phyloP scores from a whole-genome alignment of 2,329 filamentous ascomycete species.

The Monosporascus sp. region DNA sequence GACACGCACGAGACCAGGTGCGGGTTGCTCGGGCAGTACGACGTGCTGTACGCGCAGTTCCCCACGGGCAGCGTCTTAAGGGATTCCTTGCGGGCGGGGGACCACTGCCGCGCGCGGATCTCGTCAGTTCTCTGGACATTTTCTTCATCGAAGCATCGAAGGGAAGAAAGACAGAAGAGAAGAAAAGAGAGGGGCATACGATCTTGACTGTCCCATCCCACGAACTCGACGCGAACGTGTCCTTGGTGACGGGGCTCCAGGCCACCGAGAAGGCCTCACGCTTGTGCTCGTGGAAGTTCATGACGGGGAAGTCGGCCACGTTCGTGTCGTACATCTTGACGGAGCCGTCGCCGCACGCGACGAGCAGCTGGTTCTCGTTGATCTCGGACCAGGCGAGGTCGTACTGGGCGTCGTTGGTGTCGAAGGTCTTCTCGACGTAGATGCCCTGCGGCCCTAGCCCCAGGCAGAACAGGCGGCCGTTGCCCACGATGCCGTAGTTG shows the following conservation, averaged over 20 bases:
- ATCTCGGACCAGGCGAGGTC: slow-evolving; percentile 93
- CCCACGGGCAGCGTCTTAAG: slow-evolving; percentile 85
- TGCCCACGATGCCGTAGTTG: slow-evolving; percentile 96
- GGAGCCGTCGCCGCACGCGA: slow-evolving; percentile 86
- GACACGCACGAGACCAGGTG: slow-evolving; percentile 81
- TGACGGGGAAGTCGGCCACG: slow-evolving; percentile 75
- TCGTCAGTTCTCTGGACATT: neutral
- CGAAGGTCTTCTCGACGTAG: slow-evolving; percentile 81
- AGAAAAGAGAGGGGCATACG: slow-evolving; percentile 33
- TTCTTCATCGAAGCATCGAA: no score
- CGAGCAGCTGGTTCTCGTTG: slow-evolving; percentile 89
- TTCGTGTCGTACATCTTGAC: slow-evolving; percentile 89
- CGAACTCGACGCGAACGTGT: slow-evolving; percentile 82
- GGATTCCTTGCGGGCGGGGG: slow-evolving; percentile 68
- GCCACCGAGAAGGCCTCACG: slow-evolving; percentile 87
- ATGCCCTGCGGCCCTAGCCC: slow-evolving; percentile 80
- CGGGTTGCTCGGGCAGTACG: slow-evolving; percentile 84
- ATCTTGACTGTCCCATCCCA: slow-evolving; percentile 98
- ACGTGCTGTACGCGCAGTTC: slow-evolving; percentile 88
- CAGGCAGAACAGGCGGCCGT: slow-evolving; percentile 82
- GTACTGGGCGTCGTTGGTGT: slow-evolving; percentile 95
- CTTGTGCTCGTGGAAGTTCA: slow-evolving; percentile 89
- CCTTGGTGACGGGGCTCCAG: slow-evolving; percentile 90
- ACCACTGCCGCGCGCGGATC: slow-evolving; percentile 55
- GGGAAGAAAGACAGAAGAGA: neutral